Percentiles rank a stretch among this genome's conserved stretches.
Conservation (phyloP, 306 rosid species). For the Senna tora region DNA sequence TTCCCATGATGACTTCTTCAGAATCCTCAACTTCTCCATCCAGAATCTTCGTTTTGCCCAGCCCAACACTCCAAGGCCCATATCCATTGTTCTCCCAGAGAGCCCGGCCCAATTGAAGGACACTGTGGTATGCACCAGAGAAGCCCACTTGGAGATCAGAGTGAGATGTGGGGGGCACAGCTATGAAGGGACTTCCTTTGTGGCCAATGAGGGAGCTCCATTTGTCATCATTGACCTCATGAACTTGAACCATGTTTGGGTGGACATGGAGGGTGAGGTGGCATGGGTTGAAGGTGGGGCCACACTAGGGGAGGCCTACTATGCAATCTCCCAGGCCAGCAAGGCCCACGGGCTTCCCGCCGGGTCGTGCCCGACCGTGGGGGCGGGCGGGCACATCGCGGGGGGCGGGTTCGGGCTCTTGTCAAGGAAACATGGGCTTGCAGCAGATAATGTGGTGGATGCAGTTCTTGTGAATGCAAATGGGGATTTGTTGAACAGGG, state of each 20-base stretch:
- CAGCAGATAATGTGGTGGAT: slow-evolving; percentile 77
- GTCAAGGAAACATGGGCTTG: slow-evolving; percentile 72
- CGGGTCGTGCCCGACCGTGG: slow-evolving; percentile 89
- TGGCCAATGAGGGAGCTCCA: slow-evolving; percentile 45
- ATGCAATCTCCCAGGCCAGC: slow-evolving; percentile 63
- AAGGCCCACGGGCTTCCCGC: slow-evolving; percentile 68
- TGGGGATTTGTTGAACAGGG: slow-evolving; percentile 50
- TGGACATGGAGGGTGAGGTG: slow-evolving; percentile 56
- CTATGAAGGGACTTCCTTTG: slow-evolving; percentile 81
- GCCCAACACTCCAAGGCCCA: slow-evolving; percentile 55
- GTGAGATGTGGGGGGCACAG: slow-evolving; percentile 80
- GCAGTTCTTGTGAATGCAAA: slow-evolving; percentile 61
- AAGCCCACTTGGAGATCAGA: slow-evolving; percentile 47
- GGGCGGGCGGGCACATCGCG: slow-evolving; percentile 77
- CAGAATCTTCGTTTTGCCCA: slow-evolving; percentile 68
- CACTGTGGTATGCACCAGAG: slow-evolving; percentile 52
- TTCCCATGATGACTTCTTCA: slow-evolving; percentile 45
- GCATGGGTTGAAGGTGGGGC: slow-evolving; percentile 94
- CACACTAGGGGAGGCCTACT: slow-evolving; percentile 77
- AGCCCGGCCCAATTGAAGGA: slow-evolving; percentile 53
- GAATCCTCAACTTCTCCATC: slow-evolving; percentile 64
- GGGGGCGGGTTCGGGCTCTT: slow-evolving; percentile 79
- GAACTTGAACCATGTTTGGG: slow-evolving; percentile 60
- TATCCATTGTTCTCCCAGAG: slow-evolving; percentile 66
- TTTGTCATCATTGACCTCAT: slow-evolving; percentile 77